These are phyloP conservation scores for Akebia trifoliata DNA, from an alignment of 164 flowering plant species.

Conservation along the genomic window DNA sequence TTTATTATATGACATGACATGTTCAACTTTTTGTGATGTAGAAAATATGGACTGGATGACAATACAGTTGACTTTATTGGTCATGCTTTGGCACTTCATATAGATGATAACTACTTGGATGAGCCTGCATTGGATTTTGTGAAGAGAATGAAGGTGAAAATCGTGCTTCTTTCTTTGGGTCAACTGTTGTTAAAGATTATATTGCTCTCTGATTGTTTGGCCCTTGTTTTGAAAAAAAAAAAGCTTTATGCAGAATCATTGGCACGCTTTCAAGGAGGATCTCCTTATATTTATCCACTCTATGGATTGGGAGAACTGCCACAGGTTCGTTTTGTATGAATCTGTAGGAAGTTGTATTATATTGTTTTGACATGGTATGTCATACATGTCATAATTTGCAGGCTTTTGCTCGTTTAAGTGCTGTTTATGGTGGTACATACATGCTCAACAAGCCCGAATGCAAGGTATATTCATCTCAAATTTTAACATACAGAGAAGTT, in stretches of 20 bases:
- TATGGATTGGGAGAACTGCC: constrained; percentile 95
- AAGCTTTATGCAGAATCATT: constrained; percentile 92
- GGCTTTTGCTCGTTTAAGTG: constrained; percentile 98
- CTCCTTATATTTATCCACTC: constrained; percentile 91
- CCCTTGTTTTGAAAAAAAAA: too few relatives aligned
- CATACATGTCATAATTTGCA: constrained; percentile 24
- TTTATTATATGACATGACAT: neutral
- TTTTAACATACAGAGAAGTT: too few relatives aligned
- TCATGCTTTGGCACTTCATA: constrained; percentile 88
- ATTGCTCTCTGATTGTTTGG: neutral
- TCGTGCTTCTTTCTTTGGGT: constrained; percentile 4
- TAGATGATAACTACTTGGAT: constrained; percentile 71
- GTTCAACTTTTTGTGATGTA: constrained; percentile 21
- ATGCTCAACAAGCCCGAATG: constrained; percentile 98
- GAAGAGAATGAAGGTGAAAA: constrained; percentile 74
- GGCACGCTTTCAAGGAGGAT: constrained; percentile 91
- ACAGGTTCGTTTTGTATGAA: constrained; percentile 53
- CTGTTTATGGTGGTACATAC: constrained; percentile 97
- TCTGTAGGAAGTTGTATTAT: neutral
- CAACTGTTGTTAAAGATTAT: neutral
- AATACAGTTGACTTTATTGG: constrained; percentile 92
- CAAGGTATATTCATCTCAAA: constrained; percentile 38
- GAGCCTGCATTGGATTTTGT: constrained; percentile 79
- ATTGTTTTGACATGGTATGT: constrained; percentile 9
- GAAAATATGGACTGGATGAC: constrained; percentile 91